Percentiles rank a stretch among this genome's conserved stretches.
Evolutionary conservation across 108 stramenopile genomes (phyloP).

Genomic region (Parmales sp.): DNA sequence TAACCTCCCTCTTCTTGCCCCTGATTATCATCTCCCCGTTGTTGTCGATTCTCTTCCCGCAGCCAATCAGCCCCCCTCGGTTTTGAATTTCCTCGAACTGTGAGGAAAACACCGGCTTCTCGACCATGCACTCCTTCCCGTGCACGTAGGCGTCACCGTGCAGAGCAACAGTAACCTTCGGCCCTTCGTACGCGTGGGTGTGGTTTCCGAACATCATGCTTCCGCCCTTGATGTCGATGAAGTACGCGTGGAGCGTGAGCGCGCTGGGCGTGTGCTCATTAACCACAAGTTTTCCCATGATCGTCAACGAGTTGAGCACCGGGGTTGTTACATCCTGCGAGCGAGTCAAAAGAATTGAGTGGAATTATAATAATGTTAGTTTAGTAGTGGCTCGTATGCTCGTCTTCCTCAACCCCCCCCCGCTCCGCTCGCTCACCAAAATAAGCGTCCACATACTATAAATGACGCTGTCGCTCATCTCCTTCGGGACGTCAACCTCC

Average conservation of each 20-base stretch:
- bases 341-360: no score
- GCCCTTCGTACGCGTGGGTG: neutral
- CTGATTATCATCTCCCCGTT: neutral
- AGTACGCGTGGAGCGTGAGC: neutral
- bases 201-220: neutral
- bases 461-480: neutral
- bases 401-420: no score
- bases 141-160: constrained; percentile 12
- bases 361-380: no score
- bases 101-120: neutral
- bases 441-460: neutral
- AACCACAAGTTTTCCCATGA: neutral
- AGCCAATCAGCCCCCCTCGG: neutral
- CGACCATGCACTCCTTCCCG: neutral
- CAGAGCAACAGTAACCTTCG: neutral
- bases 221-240: neutral
- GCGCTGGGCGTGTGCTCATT: neutral
- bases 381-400: no score
- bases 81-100: neutral
- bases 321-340: neutral
- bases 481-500: neutral
- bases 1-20: neutral
- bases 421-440: no score
- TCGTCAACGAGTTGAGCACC: neutral
- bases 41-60: constrained; percentile 6